Conservation (phyloP, 208 protist species). For the Baffinella frigidus region DNA sequence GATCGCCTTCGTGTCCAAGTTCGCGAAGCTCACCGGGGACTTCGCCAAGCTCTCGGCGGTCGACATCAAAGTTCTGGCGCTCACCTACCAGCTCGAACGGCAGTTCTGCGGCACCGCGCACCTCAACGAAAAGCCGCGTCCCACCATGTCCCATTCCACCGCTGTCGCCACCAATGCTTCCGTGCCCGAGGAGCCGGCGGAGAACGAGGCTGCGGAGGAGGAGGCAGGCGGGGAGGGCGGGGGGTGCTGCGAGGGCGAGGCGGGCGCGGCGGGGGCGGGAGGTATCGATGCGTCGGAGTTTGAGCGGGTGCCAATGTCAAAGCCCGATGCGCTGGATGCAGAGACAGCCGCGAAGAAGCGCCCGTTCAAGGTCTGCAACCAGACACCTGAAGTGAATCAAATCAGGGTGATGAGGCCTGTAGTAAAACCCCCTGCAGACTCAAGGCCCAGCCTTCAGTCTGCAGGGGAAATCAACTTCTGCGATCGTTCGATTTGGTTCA, state of each 20-base stretch:
- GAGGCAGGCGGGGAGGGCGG: not conserved
- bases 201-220: not conserved
- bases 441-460: too few relatives aligned
- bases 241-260: not conserved
- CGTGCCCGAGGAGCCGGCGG: not conserved
- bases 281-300: not conserved
- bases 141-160: not conserved
- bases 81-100: slow-evolving; percentile 61
- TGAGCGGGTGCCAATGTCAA: not conserved
- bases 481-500: too few relatives aligned
- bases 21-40: slow-evolving; percentile 67
- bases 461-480: too few relatives aligned
- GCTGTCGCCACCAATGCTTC: not conserved
- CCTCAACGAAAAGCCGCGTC: not conserved
- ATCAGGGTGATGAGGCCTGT: too few relatives aligned
- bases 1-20: slow-evolving; percentile 36
- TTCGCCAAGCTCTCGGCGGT: slow-evolving; percentile 52
- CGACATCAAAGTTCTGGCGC: slow-evolving; percentile 68
- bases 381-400: too few relatives aligned
- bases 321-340: not conserved
- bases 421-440: too few relatives aligned
- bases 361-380: too few relatives aligned
- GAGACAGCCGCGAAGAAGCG: too few relatives aligned
- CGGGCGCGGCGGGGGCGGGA: not conserved
- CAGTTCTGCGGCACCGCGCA: slow-evolving; percentile 55